These are phyloP conservation scores for Pseudomonodictys pantanalensis DNA, from an alignment of 495 filamentous ascomycete species.

Conservation along the genomic window DNA sequence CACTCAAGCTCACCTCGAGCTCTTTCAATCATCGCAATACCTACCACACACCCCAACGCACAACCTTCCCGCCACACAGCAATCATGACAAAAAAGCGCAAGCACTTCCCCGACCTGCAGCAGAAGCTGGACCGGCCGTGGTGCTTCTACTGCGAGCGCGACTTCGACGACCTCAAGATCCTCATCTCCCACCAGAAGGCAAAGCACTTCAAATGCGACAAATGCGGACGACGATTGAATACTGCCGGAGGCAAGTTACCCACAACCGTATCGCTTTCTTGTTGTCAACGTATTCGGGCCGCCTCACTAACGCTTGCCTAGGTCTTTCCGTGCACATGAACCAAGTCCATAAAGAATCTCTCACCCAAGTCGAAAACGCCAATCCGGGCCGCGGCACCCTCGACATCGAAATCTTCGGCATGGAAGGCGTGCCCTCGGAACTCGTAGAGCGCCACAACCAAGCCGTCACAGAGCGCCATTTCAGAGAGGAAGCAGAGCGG, in stretches of 20 bases:
- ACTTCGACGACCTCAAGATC: slow-evolving; percentile 95
- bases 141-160: slow-evolving; percentile 99
- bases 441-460: slow-evolving; percentile 77
- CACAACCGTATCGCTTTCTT: no score
- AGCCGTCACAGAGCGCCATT: slow-evolving; percentile 76
- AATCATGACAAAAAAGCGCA: slow-evolving; percentile 80
- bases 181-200: slow-evolving; percentile 96
- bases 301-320: slow-evolving; percentile 39
- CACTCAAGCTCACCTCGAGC: no score
- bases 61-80: background rate
- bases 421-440: slow-evolving; percentile 93
- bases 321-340: slow-evolving; percentile 95
- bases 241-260: slow-evolving; percentile 79
- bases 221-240: slow-evolving; percentile 81
- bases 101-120: slow-evolving; percentile 77
- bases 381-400: slow-evolving; percentile 76
- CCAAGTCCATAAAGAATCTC: slow-evolving; percentile 93
- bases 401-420: slow-evolving; percentile 95
- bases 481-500: slow-evolving; percentile 79
- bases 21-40: no score
- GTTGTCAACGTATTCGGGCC: no score
- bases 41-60: no score
- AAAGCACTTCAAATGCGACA: slow-evolving; percentile 96
- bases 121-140: slow-evolving; percentile 84
- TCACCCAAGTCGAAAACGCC: slow-evolving; percentile 85